Evolutionary conservation across 176 grass and related monocot species (phyloP), one percentile per base, ranked within the genome.

Genomic region (maize (Zea mays)): DNA sequence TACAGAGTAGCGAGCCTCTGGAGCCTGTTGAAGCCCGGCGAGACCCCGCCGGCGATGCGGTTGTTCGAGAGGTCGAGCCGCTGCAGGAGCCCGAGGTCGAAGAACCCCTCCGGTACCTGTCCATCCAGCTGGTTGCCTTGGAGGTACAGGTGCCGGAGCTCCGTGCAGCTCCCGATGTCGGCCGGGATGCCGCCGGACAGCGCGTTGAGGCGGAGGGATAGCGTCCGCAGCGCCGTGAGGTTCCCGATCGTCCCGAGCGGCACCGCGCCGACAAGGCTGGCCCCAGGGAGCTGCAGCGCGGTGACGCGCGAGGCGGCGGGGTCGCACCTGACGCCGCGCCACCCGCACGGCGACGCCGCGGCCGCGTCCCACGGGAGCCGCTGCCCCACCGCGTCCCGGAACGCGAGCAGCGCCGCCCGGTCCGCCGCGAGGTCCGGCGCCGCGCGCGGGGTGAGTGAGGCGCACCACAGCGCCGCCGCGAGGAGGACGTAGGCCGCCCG

Each of bases 191-290:
- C 64, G 51, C 91, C 95, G 45, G 73, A 81, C n/a, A 97, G 72
- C 45, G 60, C 61, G 82, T 97, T 94, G 80, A 82, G 73, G 27
- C 83, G 91, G 2, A 97, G 87, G 66, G 87, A 94, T 37, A 97
- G 80, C 33, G 37, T 2, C 6, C 6, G 38, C 19, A 97, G 80
- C 11, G 85, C 89, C 15, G 91, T 94, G 2, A 97, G 89, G 77
- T 97, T 97, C 2, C 89, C 91, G 9, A 97, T 0, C 3, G 85
- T 78, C 5, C 85, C 87, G 0, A 4, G 0, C 1, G 89, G 91
- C 48, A 92, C 43, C 57, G 4, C 14, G 0, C 91, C 91, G 0
- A 6, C 3, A 10, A 97, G 95, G 21, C 55, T 0, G 1, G 35
- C 3, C 0, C 21, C 91, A 0, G 91, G 95, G 63, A 97, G 89